Percentiles rank a stretch among this genome's conserved stretches.
These are phyloP conservation scores for Dentipellis sp. DNA, from an alignment of 768 basidiomycete species.

Conservation along the genomic window DNA sequence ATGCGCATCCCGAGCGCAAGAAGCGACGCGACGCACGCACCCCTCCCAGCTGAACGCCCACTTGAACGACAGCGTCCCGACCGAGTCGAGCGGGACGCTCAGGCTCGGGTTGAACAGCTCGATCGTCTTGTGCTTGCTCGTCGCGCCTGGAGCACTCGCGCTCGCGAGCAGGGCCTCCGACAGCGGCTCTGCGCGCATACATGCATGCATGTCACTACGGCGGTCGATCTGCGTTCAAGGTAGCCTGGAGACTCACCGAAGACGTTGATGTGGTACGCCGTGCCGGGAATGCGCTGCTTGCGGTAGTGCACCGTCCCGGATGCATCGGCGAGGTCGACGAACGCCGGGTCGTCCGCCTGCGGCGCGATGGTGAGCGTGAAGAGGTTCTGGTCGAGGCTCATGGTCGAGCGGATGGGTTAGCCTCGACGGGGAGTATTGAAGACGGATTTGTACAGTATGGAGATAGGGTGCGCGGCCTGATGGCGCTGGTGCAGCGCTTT, in stretches of 20 bases:
- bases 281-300: conserved; percentile 50
- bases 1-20: not conserved
- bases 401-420: conserved; percentile 17
- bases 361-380: conserved; percentile 68
- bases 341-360: conserved; percentile 46
- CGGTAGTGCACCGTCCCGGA: conserved; percentile 59
- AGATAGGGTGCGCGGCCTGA: too few relatives aligned
- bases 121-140: conserved; percentile 65
- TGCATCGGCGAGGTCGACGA: conserved; percentile 64
- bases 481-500: too few relatives aligned
- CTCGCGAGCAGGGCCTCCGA: conserved; percentile 65
- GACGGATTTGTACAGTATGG: too few relatives aligned
- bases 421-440: too few relatives aligned
- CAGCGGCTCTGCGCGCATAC: conserved; percentile 45
- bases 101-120: conserved; percentile 69
- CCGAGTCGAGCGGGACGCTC: conserved; percentile 62
- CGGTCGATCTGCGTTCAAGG: not conserved
- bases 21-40: conserved; percentile 50
- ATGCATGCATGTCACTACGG: too few relatives aligned
- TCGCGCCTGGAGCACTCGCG: conserved; percentile 51
- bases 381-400: conserved; percentile 82
- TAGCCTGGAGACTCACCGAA: conserved; percentile 36
- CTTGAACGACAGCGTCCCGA: conserved; percentile 62
- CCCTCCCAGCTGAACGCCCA: conserved; percentile 82
- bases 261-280: conserved; percentile 54